Base-by-base conservation (phyloP, 1,284 basidiomycete species). In the Blastosporella zonata region DNA sequence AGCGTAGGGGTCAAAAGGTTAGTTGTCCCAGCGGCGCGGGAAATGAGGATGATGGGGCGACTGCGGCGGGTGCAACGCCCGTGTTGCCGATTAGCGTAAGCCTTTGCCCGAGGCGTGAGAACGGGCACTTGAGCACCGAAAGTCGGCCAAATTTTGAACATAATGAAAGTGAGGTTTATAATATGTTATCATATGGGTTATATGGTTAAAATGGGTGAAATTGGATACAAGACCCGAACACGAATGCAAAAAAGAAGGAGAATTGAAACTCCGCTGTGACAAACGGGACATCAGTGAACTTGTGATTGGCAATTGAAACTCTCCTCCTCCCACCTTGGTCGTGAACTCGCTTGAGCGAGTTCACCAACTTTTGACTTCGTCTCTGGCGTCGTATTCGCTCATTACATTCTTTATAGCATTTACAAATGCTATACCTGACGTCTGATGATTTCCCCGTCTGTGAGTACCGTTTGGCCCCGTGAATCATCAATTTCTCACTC, bases 371-470 rank as follows among this genome's bases (percentile, higher is more conserved):
- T 43, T 37, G 18, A 23, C 55, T 51, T 58, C 58, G 54, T 57
- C 51, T 57, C 57, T 61, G 62, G 61, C 62, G 60, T 63, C 62
- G 55, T 60, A 58, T 62, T 59, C 66, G 49, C 55, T 67, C 61
- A 27, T 64, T 65, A 59, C 50, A 50, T 40, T 48, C 49, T 45
- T 35, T 50, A 47, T 53, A 57, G 44, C 39, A 44, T 40, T 27
- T 22, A 49, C 62, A 61, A 57, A 83, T 82, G 80, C 71, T 82
- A 57, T 85, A 90, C 72, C 74, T 90, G 54, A 90, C 87, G 41
- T 82, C 86, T 54, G 87, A 89, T 75, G 77, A 80, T 65, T 88
- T 89, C 68, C 82, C 84, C 58, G 73, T 90, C 60, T 90, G 86
- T 88, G 59, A 72, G 86, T 78, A 5, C 12, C 40, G 27, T 28